Evolutionary conservation across 331 rosid species (phyloP).

Genomic region (Quercus tomentella): DNA sequence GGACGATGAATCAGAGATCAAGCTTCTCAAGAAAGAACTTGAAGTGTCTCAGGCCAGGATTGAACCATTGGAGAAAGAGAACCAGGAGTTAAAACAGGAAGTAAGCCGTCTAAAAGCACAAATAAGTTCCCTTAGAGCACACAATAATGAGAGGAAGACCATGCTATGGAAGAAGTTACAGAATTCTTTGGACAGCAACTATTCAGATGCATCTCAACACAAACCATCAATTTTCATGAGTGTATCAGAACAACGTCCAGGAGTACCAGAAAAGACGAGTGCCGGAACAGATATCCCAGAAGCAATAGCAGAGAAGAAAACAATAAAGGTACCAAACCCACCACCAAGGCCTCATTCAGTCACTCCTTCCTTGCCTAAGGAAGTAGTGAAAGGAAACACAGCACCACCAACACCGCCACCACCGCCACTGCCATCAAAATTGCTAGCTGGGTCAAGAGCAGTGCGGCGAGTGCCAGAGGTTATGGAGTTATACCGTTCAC

Average conservation of each 20-base stretch:
- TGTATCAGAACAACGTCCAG: constrained; percentile 28
- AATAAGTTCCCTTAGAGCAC: constrained; percentile 60
- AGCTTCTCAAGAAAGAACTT: constrained; percentile 42
- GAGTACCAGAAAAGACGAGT: constrained; percentile 19
- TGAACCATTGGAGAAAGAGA: constrained; percentile 63
- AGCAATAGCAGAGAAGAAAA: constrained; percentile 38
- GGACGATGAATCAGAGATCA: constrained; percentile 49
- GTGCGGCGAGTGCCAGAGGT: constrained; percentile 92
- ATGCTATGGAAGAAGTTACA: constrained; percentile 90
- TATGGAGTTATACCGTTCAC: constrained; percentile 75
- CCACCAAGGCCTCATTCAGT: constrained; percentile 46
- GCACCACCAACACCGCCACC: constrained; percentile 51
- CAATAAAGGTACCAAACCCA: constrained; percentile 29
- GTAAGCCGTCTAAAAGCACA: constrained; percentile 57
- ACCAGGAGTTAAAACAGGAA: constrained; percentile 67
- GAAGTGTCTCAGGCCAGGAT: constrained; percentile 45
- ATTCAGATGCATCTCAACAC: constrained; percentile 32
- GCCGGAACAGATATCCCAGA: constrained; percentile 36
- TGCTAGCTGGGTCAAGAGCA: constrained; percentile 42
- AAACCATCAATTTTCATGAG: constrained; percentile 29
- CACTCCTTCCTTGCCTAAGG: constrained; percentile 29
- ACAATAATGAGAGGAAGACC: constrained; percentile 72
- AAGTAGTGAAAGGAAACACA: constrained; percentile 30
- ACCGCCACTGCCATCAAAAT: constrained; percentile 65
- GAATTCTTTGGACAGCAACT: constrained; percentile 48